Evolutionary conservation across 2,329 filamentous ascomycete species (phyloP).

Genomic region (Acephala macrosclerotiorum): DNA sequence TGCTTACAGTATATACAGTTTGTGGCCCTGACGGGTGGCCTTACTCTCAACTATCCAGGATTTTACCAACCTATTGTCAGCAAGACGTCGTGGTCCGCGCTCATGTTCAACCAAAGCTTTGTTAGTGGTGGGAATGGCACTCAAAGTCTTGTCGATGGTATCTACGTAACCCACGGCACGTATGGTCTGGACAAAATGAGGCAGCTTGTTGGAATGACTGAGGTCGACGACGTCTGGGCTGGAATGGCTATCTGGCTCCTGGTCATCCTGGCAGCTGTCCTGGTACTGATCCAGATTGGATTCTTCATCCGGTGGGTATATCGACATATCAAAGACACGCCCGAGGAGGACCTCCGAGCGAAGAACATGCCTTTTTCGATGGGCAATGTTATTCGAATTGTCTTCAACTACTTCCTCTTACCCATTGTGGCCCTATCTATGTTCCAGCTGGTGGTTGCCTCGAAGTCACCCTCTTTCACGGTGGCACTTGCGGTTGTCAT

Average conservation of each 20-base stretch:
- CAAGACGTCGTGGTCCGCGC: constrained; percentile 84
- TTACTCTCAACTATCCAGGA: constrained; percentile 89
- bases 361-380: constrained; percentile 91
- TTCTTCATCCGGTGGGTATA: constrained; percentile 81
- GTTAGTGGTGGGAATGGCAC: constrained; percentile 72
- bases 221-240: constrained; percentile 85
- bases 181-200: constrained; percentile 83
- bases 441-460: constrained; percentile 86
- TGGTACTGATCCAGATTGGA: constrained; percentile 76
- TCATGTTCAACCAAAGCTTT: constrained; percentile 94
- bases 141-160: constrained; percentile 77
- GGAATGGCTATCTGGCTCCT: constrained; percentile 93
- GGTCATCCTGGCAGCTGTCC: constrained; percentile 72
- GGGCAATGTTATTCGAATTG: constrained; percentile 81
- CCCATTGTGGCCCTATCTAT: constrained; percentile 87
- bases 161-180: constrained; percentile 81
- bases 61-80: constrained; percentile 93
- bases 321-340: constrained; percentile 72
- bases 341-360: constrained; percentile 85
- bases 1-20: constrained; percentile 98
- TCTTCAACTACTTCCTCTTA: constrained; percentile 92
- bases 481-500: constrained; percentile 80
- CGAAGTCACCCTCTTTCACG: constrained; percentile 70
- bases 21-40: constrained; percentile 82
- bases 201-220: constrained; percentile 82